These are phyloP conservation scores for Primulina tabacum DNA, from an alignment of 257 asterid species.

Conservation along the genomic window DNA sequence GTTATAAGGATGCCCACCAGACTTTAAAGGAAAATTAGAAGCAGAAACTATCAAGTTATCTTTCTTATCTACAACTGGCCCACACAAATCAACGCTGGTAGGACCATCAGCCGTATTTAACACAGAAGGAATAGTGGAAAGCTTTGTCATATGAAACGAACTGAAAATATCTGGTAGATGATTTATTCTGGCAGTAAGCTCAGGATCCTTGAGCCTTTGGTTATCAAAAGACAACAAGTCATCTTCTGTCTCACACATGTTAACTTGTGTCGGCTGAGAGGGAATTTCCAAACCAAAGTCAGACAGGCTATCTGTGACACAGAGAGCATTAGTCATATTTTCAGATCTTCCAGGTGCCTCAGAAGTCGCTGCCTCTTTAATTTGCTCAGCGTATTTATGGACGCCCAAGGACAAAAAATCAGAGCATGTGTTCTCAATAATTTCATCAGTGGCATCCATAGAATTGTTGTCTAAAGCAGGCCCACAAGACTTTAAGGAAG, in stretches of 20 bases:
- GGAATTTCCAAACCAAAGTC: constrained; percentile 32
- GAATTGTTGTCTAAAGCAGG: constrained; percentile 34
- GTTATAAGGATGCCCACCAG: constrained; percentile 44
- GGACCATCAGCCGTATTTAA: constrained; percentile 33
- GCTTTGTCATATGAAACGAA: constrained; percentile 36
- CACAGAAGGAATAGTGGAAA: constrained; percentile 38
- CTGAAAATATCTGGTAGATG: constrained; percentile 36
- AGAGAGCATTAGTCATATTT: constrained; percentile 25
- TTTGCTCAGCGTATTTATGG: constrained; percentile 42
- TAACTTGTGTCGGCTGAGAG: constrained; percentile 28
- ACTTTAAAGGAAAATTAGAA: constrained; percentile 37
- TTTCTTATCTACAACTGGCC: constrained; percentile 48
- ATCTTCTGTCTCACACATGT: constrained; percentile 46
- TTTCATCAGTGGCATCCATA: constrained; percentile 32
- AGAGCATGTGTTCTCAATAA: constrained; percentile 41
- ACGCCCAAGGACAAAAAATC: constrained; percentile 48
- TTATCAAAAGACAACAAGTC: constrained; percentile 55
- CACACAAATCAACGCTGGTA: constrained; percentile 33
- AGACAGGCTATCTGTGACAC: constrained; percentile 28
- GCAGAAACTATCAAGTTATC: constrained; percentile 40
- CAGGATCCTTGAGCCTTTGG: constrained; percentile 65
- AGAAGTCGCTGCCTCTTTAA: constrained; percentile 37
- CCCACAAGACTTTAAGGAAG: constrained; percentile 38
- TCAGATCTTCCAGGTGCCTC: constrained; percentile 35
- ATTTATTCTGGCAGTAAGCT: constrained; percentile 36